phyloP scores from a whole-genome alignment of 352 stramenopile genomes.

The Pythium sukuiense region DNA sequence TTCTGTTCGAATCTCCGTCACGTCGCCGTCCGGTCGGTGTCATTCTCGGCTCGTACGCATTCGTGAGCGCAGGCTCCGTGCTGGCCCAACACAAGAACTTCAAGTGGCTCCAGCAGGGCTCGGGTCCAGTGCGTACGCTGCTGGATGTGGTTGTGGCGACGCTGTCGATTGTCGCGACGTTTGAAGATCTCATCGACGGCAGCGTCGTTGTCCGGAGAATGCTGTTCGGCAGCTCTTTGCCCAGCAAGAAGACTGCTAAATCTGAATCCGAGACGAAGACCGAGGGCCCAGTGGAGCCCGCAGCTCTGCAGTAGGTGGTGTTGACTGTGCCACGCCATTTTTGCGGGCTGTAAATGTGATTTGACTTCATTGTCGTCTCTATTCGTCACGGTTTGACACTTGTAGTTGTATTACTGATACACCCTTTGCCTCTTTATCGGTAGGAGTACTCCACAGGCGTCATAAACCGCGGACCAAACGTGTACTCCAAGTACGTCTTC shows the following conservation, averaged over 20 bases:
- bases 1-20: constrained; percentile 54
- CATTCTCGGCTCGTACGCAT: constrained; percentile 62
- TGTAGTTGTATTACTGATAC: neutral
- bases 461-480: constrained; percentile 24
- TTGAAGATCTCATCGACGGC: constrained; percentile 22
- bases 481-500: constrained; percentile 25
- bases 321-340: no score
- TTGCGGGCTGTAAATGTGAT: no score
- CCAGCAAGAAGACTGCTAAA: neutral
- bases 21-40: constrained; percentile 51
- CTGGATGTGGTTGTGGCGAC: constrained; percentile 41
- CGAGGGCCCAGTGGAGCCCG: neutral
- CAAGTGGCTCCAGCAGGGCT: constrained; percentile 39
- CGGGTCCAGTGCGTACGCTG: constrained; percentile 29
- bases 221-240: constrained; percentile 5
- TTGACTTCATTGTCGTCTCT: no score
- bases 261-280: neutral
- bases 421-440: neutral
- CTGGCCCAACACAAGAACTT: constrained; percentile 28
- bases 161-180: constrained; percentile 39
- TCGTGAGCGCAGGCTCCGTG: constrained; percentile 52
- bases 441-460: neutral
- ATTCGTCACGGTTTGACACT: no score
- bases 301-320: neutral
- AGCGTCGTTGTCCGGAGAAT: constrained; percentile 13